These are phyloP conservation scores for Gymnopilus junonius DNA, from an alignment of 768 basidiomycete genomes.

Conservation along the genomic window DNA sequence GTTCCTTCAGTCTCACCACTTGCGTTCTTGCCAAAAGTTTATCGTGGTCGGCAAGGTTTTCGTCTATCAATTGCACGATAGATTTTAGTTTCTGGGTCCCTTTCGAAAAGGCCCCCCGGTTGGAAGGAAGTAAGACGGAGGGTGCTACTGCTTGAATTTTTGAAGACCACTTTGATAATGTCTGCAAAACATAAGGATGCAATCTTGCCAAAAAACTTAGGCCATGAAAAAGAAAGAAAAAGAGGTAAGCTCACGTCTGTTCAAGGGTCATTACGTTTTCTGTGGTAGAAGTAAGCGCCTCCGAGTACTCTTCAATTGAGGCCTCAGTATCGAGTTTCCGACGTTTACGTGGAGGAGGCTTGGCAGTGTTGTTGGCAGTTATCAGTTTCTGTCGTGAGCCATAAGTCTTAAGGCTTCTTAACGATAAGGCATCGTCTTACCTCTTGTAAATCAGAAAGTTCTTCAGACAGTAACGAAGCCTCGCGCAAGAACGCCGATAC, in stretches of 20 bases:
- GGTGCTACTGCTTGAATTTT: conserved; percentile 95
- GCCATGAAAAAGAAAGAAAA: background rate
- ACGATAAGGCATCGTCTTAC: conserved; percentile 37
- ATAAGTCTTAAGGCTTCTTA: background rate
- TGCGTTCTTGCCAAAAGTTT: conserved; percentile 71
- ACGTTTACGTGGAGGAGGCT: conserved; percentile 61
- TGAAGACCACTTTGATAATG: conserved; percentile 91
- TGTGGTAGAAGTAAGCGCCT: conserved; percentile 48
- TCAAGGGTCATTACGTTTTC: conserved; percentile 51
- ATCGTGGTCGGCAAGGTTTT: conserved; percentile 59
- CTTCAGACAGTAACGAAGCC: conserved; percentile 62
- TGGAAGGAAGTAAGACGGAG: conserved; percentile 70
- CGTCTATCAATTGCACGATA: conserved; percentile 78
- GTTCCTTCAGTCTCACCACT: conserved; percentile 52
- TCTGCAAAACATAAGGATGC: conserved; percentile 76
- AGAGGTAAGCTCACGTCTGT: conserved; percentile 45
- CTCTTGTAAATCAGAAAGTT: conserved; percentile 71
- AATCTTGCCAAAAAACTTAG: conserved; percentile 42
- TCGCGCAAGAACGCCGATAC: conserved; percentile 62
- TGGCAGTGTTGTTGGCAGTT: conserved; percentile 48
- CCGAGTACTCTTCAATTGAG: conserved; percentile 32
- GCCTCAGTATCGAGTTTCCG: conserved; percentile 43
- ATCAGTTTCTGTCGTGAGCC: conserved; percentile 44
- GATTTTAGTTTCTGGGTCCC: conserved; percentile 61
- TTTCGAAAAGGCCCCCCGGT: conserved; percentile 70